Evolutionary conservation across 2,329 filamentous ascomycete genomes (phyloP), one percentile per base, ranked within the genome.

Genomic region (Scytalidium sp.): DNA sequence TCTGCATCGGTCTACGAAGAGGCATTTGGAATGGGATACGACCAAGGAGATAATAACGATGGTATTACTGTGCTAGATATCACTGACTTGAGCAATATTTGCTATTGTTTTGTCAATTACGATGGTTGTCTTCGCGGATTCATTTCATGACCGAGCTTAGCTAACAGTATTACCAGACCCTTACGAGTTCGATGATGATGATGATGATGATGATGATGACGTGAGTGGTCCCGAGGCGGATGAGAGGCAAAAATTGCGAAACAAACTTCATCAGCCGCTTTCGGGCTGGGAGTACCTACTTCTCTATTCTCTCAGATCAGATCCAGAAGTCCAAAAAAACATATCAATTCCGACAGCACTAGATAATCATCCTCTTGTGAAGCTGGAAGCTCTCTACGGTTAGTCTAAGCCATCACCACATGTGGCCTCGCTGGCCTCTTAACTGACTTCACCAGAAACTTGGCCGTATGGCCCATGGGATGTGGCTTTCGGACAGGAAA

Each of bases 21-120:
- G 32, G 11, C 32, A 6, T 36, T 36, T 36, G 32, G 32, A 36
- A n/a, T 36, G 23, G 17, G 44, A 20, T 46, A 40, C 43, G 23
- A 57, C 19, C 29, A 22, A n/a, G 41, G 41, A 2, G 25, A 53
- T 43, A 55, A 57, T 32, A 53, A 56, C 23, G 54, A 58, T 47
- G 59, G 56, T 3, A 54, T 63, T 17, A 61, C 60, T 3, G 50
- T 63, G n/a, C 41, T 63, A 10, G 58, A 62, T 44, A 56, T 62
- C 23, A 56, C 60, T 6, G 44, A 57, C 9, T 41, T 43, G 5
- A 20, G 22, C 1, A 22, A 41, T 19, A 29, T 54, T 1, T 47
- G 44, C 3, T 60, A 61, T 45, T 60, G 56, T 29, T 62, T 61
- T 43, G 57, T 47, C 13, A 10, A 23, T 45, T 46, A 7, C 17